Base-by-base conservation (phyloP, 78 protist species). In the Cavenderia fasciculata region DNA sequence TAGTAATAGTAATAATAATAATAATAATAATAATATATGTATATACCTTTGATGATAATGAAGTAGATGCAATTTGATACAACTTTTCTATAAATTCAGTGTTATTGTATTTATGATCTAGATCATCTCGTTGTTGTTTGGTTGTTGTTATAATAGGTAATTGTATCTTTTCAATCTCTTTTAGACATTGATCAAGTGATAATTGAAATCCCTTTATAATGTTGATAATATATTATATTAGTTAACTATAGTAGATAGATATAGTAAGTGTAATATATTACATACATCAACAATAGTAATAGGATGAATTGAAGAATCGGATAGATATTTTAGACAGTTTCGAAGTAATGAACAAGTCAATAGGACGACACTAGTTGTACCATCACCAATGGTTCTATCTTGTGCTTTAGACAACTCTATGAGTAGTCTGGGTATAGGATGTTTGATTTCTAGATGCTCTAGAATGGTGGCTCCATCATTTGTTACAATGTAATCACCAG, bases 391-490 rank as follows among this genome's bases (percentile, higher is more conserved):
- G 1, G 90, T 82, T 44, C 44, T 63, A 56, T 82, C 90, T 31
- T 82, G 90, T 18, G 56, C 14, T 56, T 82, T 69, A 11, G 90
- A 43, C 4, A 65, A 54, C 21, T 54, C 59, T 18, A 82, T 68
- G 25, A 82, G 23, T 56, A 82, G 63, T 43, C 71, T 47, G 14
- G 78, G 29, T n/a, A 59, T 57, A 16, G 90, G 90, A 4, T 82
- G 69, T 8, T 59, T 36, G 3, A 82, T 54, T 19, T 82, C 54
- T 33, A 82, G 29, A 63, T 82, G 56, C 34, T 56, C 14, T 38
- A 82, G 27, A 27, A 82, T 68, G 6, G 90, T 82, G 3, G 90
- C 90, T 16, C 90, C 90, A 43, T 82, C 90, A 56, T 82, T 82
- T 5, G 90, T 36, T 18, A 71, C n/a, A 21, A 82, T 25, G 56